Percentiles rank a stretch among this genome's conserved stretches.
These are phyloP conservation scores for Lepiota venenata DNA, from an alignment of 768 basidiomycete genomes.

Conservation along the genomic window DNA sequence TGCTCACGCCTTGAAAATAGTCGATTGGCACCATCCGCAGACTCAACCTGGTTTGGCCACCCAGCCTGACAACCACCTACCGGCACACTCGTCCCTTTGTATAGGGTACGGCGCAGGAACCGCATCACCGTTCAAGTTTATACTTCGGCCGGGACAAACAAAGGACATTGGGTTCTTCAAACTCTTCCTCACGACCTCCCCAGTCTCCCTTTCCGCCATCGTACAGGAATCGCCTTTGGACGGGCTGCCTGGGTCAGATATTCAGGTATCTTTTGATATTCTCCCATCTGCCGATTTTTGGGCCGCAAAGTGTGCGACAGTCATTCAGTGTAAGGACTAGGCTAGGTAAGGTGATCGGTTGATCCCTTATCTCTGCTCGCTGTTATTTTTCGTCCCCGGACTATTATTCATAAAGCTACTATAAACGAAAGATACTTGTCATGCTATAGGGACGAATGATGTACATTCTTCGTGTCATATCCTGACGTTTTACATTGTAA, in stretches of 20 bases:
- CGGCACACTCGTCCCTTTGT: conserved; percentile 22
- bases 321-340: not conserved
- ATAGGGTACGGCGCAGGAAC: conserved; percentile 40
- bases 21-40: conserved; percentile 23
- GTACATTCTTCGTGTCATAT: too few species aligned
- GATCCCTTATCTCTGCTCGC: too few species aligned
- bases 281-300: not conserved
- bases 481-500: too few species aligned
- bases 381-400: too few species aligned
- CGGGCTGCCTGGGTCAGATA: too few species aligned
- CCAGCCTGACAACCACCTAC: conserved; percentile 22
- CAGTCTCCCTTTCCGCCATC: conserved; percentile 31
- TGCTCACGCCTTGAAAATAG: not conserved
- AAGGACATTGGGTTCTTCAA: conserved; percentile 42
- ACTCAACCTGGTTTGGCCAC: conserved; percentile 20
- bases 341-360: too few species aligned
- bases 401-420: too few species aligned
- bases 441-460: too few species aligned
- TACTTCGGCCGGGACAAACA: conserved; percentile 24
- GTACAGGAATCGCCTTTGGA: conserved; percentile 18
- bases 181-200: conserved; percentile 36
- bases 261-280: not conserved
- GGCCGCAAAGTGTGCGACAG: not conserved
- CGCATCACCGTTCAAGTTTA: conserved; percentile 26
- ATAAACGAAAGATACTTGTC: too few species aligned